phyloP scores from a whole-genome alignment of 1,284 basidiomycete genomes.

The Lentinula novae-zelandiae region DNA sequence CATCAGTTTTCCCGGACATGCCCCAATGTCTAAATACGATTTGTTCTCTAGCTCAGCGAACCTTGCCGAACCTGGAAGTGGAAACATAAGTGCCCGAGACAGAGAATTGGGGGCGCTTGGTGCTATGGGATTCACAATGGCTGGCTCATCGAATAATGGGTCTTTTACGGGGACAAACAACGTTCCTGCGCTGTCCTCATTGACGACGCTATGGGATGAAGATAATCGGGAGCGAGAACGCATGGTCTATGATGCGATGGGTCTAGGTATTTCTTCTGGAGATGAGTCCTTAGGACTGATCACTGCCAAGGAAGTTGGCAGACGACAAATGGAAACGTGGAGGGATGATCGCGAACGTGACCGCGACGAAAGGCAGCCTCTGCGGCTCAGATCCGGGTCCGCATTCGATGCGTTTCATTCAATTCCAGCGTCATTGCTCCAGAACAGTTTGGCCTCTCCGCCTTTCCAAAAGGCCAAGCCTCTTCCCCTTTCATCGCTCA shows the following conservation, averaged over 20 bases:
- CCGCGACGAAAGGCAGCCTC: conserved; percentile 36
- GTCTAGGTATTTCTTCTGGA: conserved; percentile 31
- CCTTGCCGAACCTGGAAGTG: not conserved
- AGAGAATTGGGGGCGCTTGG: conserved; percentile 25
- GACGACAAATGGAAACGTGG: conserved; percentile 35
- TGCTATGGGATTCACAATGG: conserved; percentile 20
- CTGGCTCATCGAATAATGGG: not conserved
- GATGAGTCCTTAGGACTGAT: conserved; percentile 8
- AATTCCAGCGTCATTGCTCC: conserved; percentile 34
- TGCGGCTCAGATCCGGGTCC: conserved; percentile 23
- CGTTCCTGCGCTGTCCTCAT: not conserved
- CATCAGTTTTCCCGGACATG: not conserved
- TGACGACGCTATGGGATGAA: conserved; percentile 31
- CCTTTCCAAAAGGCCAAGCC: conserved; percentile 6
- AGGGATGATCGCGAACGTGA: conserved; percentile 25
- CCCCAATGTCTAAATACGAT: not conserved
- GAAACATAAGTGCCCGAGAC: conserved; percentile 32
- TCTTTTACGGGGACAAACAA: not conserved
- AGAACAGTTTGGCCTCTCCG: conserved; percentile 15
- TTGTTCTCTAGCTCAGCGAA: not conserved
- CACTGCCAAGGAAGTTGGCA: conserved; percentile 31
- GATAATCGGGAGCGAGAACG: conserved; percentile 34
- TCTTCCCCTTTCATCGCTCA: conserved; percentile 2
- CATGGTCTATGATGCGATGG: conserved; percentile 34
- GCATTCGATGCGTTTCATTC: conserved; percentile 78